Conservation (phyloP, 306 rosid species). For the Astragalus glycyphyllos region DNA sequence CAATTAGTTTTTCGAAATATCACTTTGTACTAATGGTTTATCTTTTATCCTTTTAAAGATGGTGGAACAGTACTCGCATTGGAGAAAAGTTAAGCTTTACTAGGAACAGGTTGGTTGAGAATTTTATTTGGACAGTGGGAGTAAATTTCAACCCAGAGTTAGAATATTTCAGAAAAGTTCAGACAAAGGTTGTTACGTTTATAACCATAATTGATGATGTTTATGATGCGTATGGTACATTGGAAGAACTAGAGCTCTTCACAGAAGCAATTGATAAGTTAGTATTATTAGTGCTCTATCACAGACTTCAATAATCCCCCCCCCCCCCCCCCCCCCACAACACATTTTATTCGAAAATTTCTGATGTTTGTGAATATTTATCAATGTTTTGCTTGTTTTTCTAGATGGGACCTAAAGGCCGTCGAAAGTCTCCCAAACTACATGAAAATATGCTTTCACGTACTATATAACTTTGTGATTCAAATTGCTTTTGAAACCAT, state of each 20-base stretch:
- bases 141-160: neutral
- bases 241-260: slow-evolving; percentile 32
- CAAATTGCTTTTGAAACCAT: neutral
- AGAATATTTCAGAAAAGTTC: neutral
- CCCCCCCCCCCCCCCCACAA: no score
- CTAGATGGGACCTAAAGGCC: slow-evolving; percentile 6
- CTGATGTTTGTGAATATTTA: neutral
- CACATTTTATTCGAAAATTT: neutral
- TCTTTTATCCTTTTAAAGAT: neutral
- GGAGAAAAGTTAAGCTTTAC: slow-evolving; percentile 5
- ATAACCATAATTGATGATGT: slow-evolving; percentile 4
- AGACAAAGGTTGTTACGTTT: neutral
- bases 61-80: neutral
- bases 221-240: slow-evolving; percentile 5
- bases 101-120: slow-evolving; percentile 16
- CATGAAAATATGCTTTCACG: slow-evolving; percentile 20
- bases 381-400: neutral
- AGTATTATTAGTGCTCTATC: no score
- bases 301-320: no score
- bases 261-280: slow-evolving; percentile 1
- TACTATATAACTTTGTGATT: neutral
- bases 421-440: slow-evolving; percentile 4
- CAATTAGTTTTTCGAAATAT: no score
- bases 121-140: slow-evolving; percentile 6
- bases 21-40: neutral